Percentiles rank a stretch among this genome's conserved stretches.
Conservation (phyloP, 2,329 filamentous ascomycete genomes). For the Epichloe scottii region DNA sequence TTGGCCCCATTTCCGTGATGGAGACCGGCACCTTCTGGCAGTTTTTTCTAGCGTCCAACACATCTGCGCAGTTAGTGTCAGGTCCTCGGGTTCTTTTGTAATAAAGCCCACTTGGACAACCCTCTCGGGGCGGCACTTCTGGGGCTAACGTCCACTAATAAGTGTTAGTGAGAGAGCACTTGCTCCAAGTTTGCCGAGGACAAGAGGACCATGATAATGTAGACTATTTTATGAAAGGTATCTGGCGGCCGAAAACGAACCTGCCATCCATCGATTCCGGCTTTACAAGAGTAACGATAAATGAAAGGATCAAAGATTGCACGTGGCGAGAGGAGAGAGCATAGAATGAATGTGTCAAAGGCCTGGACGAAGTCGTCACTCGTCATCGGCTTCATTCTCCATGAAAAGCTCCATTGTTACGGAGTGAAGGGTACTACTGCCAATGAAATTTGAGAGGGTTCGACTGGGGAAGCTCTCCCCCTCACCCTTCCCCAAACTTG, state of each 20-base stretch:
- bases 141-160: neutral
- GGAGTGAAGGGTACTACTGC: too few relatives aligned
- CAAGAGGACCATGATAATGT: neutral
- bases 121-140: conserved; percentile 6
- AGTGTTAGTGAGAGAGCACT: neutral
- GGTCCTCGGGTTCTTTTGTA: conserved; percentile 16
- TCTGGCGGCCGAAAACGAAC: neutral
- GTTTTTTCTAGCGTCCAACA: conserved; percentile 11
- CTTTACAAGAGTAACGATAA: neutral
- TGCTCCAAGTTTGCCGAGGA: neutral
- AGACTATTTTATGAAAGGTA: neutral
- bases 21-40: conserved; percentile 7
- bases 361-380: neutral
- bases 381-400: neutral
- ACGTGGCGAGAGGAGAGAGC: neutral
- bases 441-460: too few relatives aligned
- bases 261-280: neutral
- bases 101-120: conserved; percentile 11
- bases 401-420: too few relatives aligned
- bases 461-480: neutral
- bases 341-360: neutral
- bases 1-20: neutral
- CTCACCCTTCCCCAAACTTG: neutral
- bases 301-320: neutral
- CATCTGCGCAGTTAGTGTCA: conserved; percentile 6